These are phyloP conservation scores for Venturia effusa DNA, from an alignment of 2,329 filamentous ascomycete species.

Conservation along the genomic window DNA sequence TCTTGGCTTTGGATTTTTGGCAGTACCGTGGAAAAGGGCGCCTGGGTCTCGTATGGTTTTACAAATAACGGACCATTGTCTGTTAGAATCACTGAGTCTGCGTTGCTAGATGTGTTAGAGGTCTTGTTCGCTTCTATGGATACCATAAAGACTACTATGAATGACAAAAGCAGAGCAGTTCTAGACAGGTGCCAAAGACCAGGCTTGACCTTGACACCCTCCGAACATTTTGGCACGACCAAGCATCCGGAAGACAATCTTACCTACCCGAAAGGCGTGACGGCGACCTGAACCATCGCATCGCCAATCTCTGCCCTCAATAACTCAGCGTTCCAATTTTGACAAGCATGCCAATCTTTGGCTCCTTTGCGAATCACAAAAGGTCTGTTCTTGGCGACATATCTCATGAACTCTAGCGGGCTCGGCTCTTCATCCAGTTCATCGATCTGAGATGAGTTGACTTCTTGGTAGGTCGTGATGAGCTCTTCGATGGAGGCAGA, in stretches of 20 bases:
- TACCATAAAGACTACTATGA: constrained; percentile 11
- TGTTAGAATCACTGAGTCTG: constrained; percentile 53
- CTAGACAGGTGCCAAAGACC: too few species aligned
- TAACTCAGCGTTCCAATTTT: constrained; percentile 51
- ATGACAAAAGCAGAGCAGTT: constrained; percentile 15
- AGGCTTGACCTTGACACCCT: too few species aligned
- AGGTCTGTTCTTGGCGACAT: constrained; percentile 61
- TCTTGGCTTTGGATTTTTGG: constrained; percentile 50
- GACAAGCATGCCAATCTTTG: constrained; percentile 49
- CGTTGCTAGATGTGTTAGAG: constrained; percentile 32
- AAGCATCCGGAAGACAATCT: neutral
- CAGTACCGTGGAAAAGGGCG: constrained; percentile 53
- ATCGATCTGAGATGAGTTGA: constrained; percentile 52
- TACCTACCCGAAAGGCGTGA: constrained; percentile 60
- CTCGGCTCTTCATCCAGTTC: constrained; percentile 56
- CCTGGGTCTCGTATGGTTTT: constrained; percentile 59
- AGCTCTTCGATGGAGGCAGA: neutral
- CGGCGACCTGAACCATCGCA: constrained; percentile 59
- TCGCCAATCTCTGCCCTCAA: constrained; percentile 45
- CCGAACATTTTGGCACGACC: neutral
- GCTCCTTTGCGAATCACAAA: constrained; percentile 61
- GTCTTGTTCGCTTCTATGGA: constrained; percentile 25
- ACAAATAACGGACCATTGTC: constrained; percentile 47
- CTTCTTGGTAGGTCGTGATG: constrained; percentile 48
- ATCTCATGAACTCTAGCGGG: constrained; percentile 69